phyloP scores from a whole-genome alignment of 345 rosid genomes.

The Brassica nigra region DNA sequence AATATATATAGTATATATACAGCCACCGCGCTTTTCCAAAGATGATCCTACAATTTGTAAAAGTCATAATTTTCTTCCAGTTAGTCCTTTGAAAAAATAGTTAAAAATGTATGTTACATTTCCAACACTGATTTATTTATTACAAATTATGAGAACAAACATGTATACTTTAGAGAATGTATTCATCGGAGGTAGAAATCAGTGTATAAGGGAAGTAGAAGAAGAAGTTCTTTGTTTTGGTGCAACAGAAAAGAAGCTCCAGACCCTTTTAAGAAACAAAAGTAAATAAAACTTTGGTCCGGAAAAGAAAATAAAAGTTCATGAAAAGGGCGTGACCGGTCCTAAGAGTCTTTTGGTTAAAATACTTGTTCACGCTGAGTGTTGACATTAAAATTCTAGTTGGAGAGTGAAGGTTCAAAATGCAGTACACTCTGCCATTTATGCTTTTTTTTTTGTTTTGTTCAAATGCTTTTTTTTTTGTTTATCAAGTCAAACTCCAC shows the following conservation, averaged over 20 bases:
- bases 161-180: neutral
- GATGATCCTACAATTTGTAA: neutral
- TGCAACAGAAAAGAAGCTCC: neutral
- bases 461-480: too few relatives aligned
- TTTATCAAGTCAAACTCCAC: neutral
- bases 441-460: neutral
- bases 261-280: neutral
- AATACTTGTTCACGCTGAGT: conserved; percentile 14
- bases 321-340: conserved; percentile 31
- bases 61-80: neutral
- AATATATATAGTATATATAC: conserved; percentile 21
- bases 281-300: neutral
- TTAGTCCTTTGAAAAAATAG: neutral
- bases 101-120: neutral
- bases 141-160: neutral
- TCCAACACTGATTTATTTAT: neutral
- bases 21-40: neutral
- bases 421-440: neutral
- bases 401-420: neutral
- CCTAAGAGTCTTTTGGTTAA: neutral
- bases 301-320: neutral
- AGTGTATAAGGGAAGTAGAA: too few relatives aligned
- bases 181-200: neutral
- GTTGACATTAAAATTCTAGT: conserved; percentile 17
- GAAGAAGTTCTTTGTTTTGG: too few relatives aligned